phyloP scores from a whole-genome alignment of 768 basidiomycete species.

The Megacollybia marginata region DNA sequence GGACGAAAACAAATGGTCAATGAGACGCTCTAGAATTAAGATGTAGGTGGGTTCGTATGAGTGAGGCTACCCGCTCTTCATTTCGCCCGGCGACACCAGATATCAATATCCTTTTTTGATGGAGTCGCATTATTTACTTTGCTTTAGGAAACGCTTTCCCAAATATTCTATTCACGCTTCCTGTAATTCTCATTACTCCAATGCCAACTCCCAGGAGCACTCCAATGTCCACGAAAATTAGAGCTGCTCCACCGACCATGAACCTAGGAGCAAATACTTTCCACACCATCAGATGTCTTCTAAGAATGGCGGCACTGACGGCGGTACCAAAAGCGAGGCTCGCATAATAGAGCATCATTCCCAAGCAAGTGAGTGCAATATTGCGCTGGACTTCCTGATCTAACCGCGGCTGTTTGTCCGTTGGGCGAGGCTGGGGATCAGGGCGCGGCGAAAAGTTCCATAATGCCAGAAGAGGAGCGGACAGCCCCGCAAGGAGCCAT shows the following conservation, averaged over 20 bases:
- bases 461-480: slow-evolving; percentile 62
- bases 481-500: slow-evolving; percentile 55
- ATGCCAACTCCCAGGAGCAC: slow-evolving; percentile 55
- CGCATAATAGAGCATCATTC: slow-evolving; percentile 64
- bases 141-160: background rate
- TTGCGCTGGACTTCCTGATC: slow-evolving; percentile 29
- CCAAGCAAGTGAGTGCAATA: slow-evolving; percentile 48
- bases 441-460: slow-evolving; percentile 43
- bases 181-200: slow-evolving; percentile 41
- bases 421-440: slow-evolving; percentile 2
- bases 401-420: slow-evolving; percentile 6
- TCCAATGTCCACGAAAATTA: slow-evolving; percentile 67
- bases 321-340: slow-evolving; percentile 62
- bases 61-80: no score
- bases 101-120: no score
- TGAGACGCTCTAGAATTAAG: no score
- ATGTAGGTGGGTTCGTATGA: no score
- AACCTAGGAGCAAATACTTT: slow-evolving; percentile 97
- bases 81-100: no score
- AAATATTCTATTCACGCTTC: slow-evolving; percentile 9
- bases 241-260: slow-evolving; percentile 63
- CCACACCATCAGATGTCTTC: slow-evolving; percentile 96
- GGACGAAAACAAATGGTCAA: no score
- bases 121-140: no score
- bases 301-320: slow-evolving; percentile 62